Conservation (phyloP, 441 rosid genomes). For the Populus hybrid region DNA sequence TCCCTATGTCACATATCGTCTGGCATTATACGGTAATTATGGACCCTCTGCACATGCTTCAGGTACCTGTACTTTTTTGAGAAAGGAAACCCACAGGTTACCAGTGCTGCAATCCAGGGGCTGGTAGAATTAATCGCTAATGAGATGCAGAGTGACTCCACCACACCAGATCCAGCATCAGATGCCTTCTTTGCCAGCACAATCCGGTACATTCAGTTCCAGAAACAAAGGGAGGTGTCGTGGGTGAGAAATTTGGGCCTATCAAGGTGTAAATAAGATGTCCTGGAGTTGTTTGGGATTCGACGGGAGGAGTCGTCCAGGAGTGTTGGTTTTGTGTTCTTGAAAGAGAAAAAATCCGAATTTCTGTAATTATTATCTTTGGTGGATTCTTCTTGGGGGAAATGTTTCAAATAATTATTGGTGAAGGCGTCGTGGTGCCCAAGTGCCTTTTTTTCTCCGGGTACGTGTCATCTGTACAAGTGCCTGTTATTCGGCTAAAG, state of each 20-base stretch:
- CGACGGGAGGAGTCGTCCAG: not conserved
- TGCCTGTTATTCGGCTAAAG: not conserved
- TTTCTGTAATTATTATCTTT: not conserved
- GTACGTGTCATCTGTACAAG: not conserved
- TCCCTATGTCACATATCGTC: not conserved
- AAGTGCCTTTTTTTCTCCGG: not conserved
- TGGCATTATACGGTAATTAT: not conserved
- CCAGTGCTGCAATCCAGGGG: constrained; percentile 63
- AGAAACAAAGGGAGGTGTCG: constrained; percentile 79
- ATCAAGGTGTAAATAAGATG: constrained; percentile 51
- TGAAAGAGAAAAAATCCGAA: not conserved
- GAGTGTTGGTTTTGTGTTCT: not conserved
- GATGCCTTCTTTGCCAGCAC: constrained; percentile 82
- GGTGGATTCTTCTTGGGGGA: too few relatives aligned
- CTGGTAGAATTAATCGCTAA: constrained; percentile 62
- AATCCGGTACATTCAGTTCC: constrained; percentile 73
- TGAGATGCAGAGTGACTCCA: constrained; percentile 72
- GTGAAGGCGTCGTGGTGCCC: not conserved
- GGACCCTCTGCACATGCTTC: constrained; percentile 9
- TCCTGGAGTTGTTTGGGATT: constrained; percentile 4
- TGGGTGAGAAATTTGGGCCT: constrained; percentile 75
- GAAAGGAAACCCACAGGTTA: constrained; percentile 82
- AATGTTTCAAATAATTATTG: not conserved
- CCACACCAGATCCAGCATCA: constrained; percentile 52
- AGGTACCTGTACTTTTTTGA: constrained; percentile 89